These are phyloP conservation scores for Polyplosphaeria fusca DNA, from an alignment of 495 filamentous ascomycete species.

Conservation along the genomic window DNA sequence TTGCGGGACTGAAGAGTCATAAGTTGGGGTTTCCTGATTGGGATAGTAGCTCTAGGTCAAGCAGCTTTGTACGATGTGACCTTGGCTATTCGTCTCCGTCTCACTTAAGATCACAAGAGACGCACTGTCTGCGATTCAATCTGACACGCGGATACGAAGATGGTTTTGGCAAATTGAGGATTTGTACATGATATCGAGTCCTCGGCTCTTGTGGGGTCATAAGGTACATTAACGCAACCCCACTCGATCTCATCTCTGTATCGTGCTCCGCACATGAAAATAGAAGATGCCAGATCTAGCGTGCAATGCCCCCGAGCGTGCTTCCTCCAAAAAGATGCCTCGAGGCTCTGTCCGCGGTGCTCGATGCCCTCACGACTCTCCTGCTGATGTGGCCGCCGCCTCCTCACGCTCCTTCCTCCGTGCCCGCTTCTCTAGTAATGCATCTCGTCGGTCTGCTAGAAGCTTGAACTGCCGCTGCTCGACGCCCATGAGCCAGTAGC, in stretches of 20 bases:
- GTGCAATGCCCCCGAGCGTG: neutral
- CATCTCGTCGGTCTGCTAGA: constrained; percentile 69
- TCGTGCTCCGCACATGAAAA: too few species aligned
- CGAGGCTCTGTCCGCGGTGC: neutral
- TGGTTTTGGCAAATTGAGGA: neutral
- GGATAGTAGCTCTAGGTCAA: too few species aligned
- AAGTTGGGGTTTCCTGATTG: constrained; percentile 10
- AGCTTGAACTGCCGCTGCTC: constrained; percentile 72
- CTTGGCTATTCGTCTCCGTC: too few species aligned
- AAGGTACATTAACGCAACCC: constrained; percentile 8
- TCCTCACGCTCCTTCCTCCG: constrained; percentile 30
- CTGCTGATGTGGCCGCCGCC: constrained; percentile 6
- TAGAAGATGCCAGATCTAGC: neutral
- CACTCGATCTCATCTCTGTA: neutral
- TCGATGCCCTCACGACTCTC: constrained; percentile 1
- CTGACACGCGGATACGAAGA: neutral
- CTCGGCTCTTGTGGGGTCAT: neutral
- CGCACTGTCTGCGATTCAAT: too few species aligned
- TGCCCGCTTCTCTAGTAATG: constrained; percentile 73
- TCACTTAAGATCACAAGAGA: too few species aligned
- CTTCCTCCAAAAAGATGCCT: neutral
- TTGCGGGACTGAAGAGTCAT: constrained; percentile 16
- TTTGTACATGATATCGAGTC: constrained; percentile 4
- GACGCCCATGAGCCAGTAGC: constrained; percentile 91
- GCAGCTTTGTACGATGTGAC: too few species aligned